Percentiles rank a stretch among this genome's conserved stretches.
Conservation (phyloP, 345 rosid genomes). For the Eutrema heterophyllum region DNA sequence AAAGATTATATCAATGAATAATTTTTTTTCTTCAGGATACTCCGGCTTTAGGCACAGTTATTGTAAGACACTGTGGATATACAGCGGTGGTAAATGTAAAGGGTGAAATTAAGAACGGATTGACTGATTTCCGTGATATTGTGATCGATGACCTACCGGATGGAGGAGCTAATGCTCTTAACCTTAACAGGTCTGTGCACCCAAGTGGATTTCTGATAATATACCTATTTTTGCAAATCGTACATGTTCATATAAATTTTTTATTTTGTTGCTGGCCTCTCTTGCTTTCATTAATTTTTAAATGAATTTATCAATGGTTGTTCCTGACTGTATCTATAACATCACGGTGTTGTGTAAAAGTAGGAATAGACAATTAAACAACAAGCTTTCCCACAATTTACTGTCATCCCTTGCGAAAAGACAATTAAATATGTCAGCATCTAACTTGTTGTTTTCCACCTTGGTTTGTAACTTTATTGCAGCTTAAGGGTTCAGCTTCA, state of each 20-base stretch:
- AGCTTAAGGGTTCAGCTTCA: conserved; percentile 82
- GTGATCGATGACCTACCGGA: conserved; percentile 82
- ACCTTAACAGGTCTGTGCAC: conserved; percentile 62
- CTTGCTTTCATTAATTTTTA: neutral
- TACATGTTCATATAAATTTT: neutral
- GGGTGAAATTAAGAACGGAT: conserved; percentile 45
- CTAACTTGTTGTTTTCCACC: conserved; percentile 10
- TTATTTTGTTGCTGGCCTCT: conserved; percentile 11
- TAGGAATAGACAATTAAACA: neutral
- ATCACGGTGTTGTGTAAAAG: neutral
- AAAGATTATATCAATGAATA: neutral
- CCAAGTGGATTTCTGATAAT: neutral
- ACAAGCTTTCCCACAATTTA: conserved; percentile 1
- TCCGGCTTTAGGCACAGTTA: conserved; percentile 65
- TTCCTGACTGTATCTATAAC: neutral
- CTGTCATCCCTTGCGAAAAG: neutral
- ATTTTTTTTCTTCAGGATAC: conserved; percentile 51
- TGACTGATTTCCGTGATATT: conserved; percentile 46
- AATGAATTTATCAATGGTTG: neutral
- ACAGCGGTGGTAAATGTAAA: conserved; percentile 65
- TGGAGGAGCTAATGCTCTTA: conserved; percentile 89
- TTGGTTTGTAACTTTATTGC: conserved; percentile 30
- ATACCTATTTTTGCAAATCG: neutral
- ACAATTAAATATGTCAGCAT: neutral
- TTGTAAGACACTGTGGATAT: conserved; percentile 78